phyloP scores from a whole-genome alignment of 768 basidiomycete genomes.

The Panus rudis region DNA sequence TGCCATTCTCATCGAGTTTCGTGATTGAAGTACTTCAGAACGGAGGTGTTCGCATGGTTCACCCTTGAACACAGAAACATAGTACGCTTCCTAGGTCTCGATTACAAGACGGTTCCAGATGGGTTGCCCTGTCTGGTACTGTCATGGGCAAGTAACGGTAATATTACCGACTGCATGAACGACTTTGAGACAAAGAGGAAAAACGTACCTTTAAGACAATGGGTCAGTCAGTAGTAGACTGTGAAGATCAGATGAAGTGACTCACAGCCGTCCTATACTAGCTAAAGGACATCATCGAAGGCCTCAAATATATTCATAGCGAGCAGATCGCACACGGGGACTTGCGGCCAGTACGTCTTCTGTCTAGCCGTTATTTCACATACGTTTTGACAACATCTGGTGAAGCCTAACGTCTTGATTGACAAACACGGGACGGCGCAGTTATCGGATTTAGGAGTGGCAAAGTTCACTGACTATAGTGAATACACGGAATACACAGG shows the following conservation, averaged over 20 bases:
- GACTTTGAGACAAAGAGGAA: no score
- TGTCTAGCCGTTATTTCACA: no score
- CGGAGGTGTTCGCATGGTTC: no score
- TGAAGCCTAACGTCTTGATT: conserved; percentile 6
- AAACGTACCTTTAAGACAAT: not conserved
- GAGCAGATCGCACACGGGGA: conserved; percentile 8
- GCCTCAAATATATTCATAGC: conserved; percentile 5
- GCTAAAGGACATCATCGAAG: conserved; percentile 3
- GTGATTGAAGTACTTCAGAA: no score
- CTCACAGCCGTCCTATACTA: not conserved
- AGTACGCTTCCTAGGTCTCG: conserved; percentile 1
- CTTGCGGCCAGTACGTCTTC: conserved; percentile 1
- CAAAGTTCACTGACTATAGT: not conserved
- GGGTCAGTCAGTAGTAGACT: not conserved
- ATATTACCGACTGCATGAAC: not conserved
- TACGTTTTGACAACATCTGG: no score
- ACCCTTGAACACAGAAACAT: no score
- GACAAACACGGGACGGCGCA: not conserved
- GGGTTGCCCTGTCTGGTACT: conserved; percentile 3
- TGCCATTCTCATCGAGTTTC: no score
- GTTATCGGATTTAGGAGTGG: conserved; percentile 8
- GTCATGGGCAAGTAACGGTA: conserved; percentile 6
- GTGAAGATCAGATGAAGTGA: not conserved
- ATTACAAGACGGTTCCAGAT: not conserved
- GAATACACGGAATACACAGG: conserved; percentile 1